Conservation (phyloP, 768 basidiomycete genomes). For the Collybia sp. region DNA sequence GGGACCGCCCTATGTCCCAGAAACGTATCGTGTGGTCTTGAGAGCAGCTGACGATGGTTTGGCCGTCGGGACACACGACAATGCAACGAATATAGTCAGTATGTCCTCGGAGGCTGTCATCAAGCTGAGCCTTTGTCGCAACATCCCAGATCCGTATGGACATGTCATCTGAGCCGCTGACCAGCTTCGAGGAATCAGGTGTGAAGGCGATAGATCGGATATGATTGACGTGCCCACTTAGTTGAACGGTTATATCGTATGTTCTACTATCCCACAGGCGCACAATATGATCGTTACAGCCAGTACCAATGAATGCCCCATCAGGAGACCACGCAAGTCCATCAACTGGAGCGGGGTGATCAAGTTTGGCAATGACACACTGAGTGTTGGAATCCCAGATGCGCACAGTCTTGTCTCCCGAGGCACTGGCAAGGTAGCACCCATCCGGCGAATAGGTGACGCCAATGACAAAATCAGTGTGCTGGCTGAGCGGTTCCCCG, state of each 20-base stretch:
- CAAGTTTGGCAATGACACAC: no score
- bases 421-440: slow-evolving; percentile 5
- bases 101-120: neutral
- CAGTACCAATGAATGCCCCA: neutral
- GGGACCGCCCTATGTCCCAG: neutral
- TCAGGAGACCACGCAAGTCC: neutral
- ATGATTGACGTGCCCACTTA: neutral
- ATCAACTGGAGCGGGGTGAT: no score
- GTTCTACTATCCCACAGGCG: neutral
- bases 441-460: slow-evolving; percentile 14
- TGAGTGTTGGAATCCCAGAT: slow-evolving; percentile 5
- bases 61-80: slow-evolving; percentile 1
- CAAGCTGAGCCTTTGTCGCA: neutral
- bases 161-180: neutral
- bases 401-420: slow-evolving; percentile 9
- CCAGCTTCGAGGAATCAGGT: neutral
- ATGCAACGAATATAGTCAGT: neutral
- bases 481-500: slow-evolving; percentile 1
- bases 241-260: neutral
- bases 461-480: slow-evolving; percentile 3
- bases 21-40: slow-evolving; percentile 1
- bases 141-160: neutral
- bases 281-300: neutral
- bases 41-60: neutral
- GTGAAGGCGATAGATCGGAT: neutral